Base-by-base conservation (phyloP, 805 yeast genomes). In the Lipomyces kockii region DNA sequence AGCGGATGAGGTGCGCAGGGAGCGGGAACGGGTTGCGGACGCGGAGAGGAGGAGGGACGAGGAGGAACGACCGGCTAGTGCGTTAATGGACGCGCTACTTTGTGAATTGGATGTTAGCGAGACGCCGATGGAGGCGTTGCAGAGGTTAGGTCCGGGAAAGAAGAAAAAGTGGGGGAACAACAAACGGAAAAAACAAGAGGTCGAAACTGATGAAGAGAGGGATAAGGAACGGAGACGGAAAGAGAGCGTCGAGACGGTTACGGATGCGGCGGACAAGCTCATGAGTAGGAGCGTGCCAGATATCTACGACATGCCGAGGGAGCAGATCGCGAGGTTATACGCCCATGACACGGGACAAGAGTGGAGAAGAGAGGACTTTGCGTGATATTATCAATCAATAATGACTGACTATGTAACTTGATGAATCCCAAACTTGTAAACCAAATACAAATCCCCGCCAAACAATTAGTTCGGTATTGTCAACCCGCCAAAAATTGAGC, bases 101-200 rank as follows among this genome's bases (percentile, higher is more conserved):
- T 75, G 66, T 1, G n/a, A 73, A 0, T 74, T 89, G 52, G 84
- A 86, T 58, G 87, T 89, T 0, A 86, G 83, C 1, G 91, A 88
- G 73, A 84, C 87, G 0, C 82, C 87, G 2, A 68, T 84, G 76
- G 91, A 88, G 73, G 84, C 87, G 2, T 75, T 88, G 37, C 85
- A 72, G 72, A 60, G 74, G 52, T 52, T 71, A 3, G 71, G 70
- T 12, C 67, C 71, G 8, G 58, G 37, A 32, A 67, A 63, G 60
- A 52, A 49, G 43, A 65, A 58, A 27, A 34, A 52, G 32, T 51
- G 62, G 58, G 58, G 6, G 2, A 39, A 27, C 59, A 58, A 55
- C 52, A 20, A n/a, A 12, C 32, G 58, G 39, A 68, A 62, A 58
- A 58, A 62, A 11, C 29, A 4, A 5, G 49, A 35, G 17, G 53